Percentiles rank a stretch among this genome's conserved stretches.
Evolutionary conservation across 805 yeast genomes (phyloP).

Genomic region (Teunomyces cretensis): DNA sequence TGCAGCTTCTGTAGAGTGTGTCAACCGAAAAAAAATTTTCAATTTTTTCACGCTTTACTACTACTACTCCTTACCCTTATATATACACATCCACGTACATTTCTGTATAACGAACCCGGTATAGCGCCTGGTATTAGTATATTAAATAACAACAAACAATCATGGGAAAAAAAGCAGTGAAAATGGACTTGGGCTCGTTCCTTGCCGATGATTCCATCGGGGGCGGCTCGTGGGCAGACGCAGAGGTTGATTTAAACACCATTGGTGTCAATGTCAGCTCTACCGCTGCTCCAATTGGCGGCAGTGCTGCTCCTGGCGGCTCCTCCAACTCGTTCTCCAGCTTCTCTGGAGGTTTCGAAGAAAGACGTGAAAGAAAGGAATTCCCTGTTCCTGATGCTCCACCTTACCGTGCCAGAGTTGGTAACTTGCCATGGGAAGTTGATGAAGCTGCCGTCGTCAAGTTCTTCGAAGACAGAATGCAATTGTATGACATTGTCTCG

Average conservation of each 20-base stretch:
- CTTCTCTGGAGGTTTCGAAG: constrained; percentile 19
- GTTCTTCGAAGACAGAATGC: constrained; percentile 61
- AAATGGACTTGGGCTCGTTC: constrained; percentile 87
- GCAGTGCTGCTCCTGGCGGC: constrained; percentile 11
- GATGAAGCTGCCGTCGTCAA: constrained; percentile 61
- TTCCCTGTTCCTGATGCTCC: constrained; percentile 88
- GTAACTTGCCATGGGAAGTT: constrained; percentile 81
- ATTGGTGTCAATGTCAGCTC: constrained; percentile 50
- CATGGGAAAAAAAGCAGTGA: constrained; percentile 52
- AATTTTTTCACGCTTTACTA: neutral
- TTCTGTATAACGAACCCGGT: neutral
- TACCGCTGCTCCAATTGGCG: constrained; percentile 18
- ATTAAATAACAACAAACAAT: neutral
- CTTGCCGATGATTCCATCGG: constrained; percentile 73
- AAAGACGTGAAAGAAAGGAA: constrained; percentile 57
- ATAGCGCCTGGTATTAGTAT: neutral
- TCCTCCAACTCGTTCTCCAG: constrained; percentile 1
- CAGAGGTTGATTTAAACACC: constrained; percentile 67
- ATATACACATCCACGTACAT: neutral
- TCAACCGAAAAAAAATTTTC: constrained; percentile 1
- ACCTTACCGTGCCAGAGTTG: constrained; percentile 88
- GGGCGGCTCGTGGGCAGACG: constrained; percentile 84
- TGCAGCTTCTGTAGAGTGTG: neutral
- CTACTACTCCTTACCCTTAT: neutral
- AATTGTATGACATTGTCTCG: constrained; percentile 49